Evolutionary conservation across 2,329 filamentous ascomycete genomes (phyloP).

Genomic region (Hawksworthiomyces lignivorus): DNA sequence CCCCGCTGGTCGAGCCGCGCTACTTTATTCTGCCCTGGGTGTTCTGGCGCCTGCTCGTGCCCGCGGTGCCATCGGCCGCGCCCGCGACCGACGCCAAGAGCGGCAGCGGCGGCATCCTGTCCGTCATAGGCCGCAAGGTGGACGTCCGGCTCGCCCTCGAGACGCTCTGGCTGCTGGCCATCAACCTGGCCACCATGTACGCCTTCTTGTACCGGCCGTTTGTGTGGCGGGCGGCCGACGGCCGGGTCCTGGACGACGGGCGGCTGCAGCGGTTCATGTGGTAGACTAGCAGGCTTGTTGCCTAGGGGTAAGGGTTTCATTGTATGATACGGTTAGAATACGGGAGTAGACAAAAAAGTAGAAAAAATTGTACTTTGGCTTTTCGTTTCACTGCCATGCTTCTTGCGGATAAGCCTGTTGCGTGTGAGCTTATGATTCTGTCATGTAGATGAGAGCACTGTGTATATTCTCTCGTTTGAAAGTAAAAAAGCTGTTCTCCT

Average conservation of each 20-base stretch:
- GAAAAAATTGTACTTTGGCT: no score
- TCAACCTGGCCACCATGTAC: slow-evolving; percentile 62
- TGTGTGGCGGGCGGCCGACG: slow-evolving; percentile 51
- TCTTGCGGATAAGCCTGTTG: no score
- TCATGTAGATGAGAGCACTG: no score
- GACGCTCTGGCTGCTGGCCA: slow-evolving; percentile 58
- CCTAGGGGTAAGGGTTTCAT: no score
- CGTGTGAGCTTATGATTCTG: no score
- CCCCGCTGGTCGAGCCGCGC: slow-evolving; percentile 86
- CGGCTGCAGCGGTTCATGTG: slow-evolving; percentile 74
- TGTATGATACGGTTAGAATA: no score
- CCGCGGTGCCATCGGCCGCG: slow-evolving; percentile 32
- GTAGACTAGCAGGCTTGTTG: no score
- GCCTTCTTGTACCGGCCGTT: slow-evolving; percentile 64
- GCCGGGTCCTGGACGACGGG: slow-evolving; percentile 44
- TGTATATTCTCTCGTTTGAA: no score
- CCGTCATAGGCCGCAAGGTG: slow-evolving; percentile 18
- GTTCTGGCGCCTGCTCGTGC: slow-evolving; percentile 78
- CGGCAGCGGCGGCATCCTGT: background rate
- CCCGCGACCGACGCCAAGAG: background rate
- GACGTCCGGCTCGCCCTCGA: slow-evolving; percentile 50
- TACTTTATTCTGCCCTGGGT: slow-evolving; percentile 97
- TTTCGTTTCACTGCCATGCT: no score
- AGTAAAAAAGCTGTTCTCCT: no score
- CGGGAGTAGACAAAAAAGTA: no score